Conservation (phyloP, 768 basidiomycete genomes). For the Tulasnella sp. region DNA sequence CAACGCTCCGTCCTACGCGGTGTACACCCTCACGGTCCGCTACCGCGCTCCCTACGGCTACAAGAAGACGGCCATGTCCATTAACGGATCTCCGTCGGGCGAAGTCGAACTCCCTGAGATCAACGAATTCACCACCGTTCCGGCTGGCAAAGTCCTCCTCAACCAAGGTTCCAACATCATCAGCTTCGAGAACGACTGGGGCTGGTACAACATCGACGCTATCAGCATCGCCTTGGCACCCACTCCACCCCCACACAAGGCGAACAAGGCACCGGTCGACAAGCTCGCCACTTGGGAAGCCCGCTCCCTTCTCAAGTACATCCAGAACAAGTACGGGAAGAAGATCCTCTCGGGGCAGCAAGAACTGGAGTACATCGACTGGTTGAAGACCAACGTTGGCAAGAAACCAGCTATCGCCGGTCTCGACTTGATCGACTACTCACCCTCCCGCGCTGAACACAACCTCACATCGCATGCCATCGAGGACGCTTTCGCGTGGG, state of each 20-base stretch:
- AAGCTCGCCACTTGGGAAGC: conserved; percentile 24
- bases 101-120: not conserved
- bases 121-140: conserved; percentile 1
- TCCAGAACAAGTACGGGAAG: conserved; percentile 31
- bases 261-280: conserved; percentile 28
- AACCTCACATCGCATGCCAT: conserved; percentile 30
- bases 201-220: conserved; percentile 35
- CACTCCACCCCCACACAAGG: conserved; percentile 34
- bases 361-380: conserved; percentile 22
- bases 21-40: conserved; percentile 22
- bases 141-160: conserved; percentile 32
- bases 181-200: conserved; percentile 32
- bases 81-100: not conserved
- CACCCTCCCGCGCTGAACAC: conserved; percentile 27
- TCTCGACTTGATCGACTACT: conserved; percentile 36
- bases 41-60: conserved; percentile 21
- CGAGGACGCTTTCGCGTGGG: conserved; percentile 33
- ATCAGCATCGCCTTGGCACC: conserved; percentile 24
- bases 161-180: conserved; percentile 32
- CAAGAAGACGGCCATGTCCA: not conserved
- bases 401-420: conserved; percentile 33
- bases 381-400: conserved; percentile 35
- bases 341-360: conserved; percentile 36
- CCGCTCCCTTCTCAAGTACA: conserved; percentile 33
- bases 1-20: conserved; percentile 7